These are phyloP conservation scores for Coleophoma crateriformis DNA, from an alignment of 2,329 filamentous ascomycete genomes.

Conservation along the genomic window DNA sequence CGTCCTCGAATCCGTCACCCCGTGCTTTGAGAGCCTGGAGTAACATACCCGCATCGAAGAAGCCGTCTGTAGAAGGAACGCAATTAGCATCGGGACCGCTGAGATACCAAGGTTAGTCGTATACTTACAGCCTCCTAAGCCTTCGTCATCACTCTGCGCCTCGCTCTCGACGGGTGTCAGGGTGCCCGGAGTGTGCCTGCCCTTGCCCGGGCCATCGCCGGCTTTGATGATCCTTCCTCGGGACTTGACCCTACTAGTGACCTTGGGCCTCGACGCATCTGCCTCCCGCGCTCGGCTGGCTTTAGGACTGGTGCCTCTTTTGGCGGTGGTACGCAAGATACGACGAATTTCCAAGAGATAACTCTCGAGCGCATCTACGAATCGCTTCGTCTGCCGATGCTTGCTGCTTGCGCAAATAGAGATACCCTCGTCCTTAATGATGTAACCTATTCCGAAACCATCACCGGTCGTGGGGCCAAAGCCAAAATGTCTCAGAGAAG, in stretches of 20 bases:
- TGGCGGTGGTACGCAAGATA: constrained; percentile 66
- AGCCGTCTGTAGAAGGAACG: constrained; percentile 63
- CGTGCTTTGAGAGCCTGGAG: constrained; percentile 78
- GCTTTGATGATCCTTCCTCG: constrained; percentile 68
- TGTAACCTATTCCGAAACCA: constrained; percentile 96
- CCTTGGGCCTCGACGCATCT: constrained; percentile 28
- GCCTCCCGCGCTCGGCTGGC: constrained; percentile 56
- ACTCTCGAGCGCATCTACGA: constrained; percentile 82
- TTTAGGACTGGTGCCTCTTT: constrained; percentile 42
- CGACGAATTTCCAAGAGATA: constrained; percentile 90
- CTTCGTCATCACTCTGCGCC: constrained; percentile 76
- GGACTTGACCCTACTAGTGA: constrained; percentile 53
- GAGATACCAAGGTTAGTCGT: constrained; percentile 6
- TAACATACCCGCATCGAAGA: constrained; percentile 96
- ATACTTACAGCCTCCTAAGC: constrained; percentile 85
- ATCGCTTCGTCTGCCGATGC: constrained; percentile 86
- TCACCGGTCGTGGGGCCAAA: constrained; percentile 93
- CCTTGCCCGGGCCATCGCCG: constrained; percentile 34
- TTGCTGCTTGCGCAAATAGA: constrained; percentile 91
- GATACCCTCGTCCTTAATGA: constrained; percentile 91
- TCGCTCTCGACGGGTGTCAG: constrained; percentile 61
- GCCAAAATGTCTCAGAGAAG: constrained; percentile 88
- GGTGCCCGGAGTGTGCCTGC: constrained; percentile 38
- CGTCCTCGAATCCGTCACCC: constrained; percentile 44
- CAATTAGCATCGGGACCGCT: constrained; percentile 5